Percentiles rank a stretch among this genome's conserved stretches.
Conservation (phyloP, 352 stramenopile species). For the Phytophthora meadii region DNA sequence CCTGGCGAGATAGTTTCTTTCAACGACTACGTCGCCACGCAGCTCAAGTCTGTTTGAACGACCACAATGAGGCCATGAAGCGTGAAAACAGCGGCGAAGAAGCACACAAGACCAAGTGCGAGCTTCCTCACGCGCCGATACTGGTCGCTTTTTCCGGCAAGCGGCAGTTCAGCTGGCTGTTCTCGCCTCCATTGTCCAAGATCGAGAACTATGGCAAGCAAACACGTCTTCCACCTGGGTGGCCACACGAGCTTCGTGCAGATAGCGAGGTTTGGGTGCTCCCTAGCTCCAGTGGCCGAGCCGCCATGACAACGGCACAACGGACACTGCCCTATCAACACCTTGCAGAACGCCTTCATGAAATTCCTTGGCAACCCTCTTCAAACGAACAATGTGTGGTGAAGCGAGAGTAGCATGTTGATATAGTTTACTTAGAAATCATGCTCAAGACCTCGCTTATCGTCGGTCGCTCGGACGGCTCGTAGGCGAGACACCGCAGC, state of each 20-base stretch:
- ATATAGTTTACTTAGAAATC: conserved; percentile 38
- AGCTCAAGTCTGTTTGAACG: conserved; percentile 53
- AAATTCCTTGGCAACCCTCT: conserved; percentile 55
- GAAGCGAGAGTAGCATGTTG: conserved; percentile 25
- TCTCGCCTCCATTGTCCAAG: conserved; percentile 73
- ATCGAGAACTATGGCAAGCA: conserved; percentile 70
- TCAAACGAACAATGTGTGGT: conserved; percentile 41
- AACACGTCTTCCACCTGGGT: conserved; percentile 62
- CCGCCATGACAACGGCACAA: conserved; percentile 81
- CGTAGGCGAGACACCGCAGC: conserved; percentile 53
- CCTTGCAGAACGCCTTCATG: conserved; percentile 64
- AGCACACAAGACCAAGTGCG: conserved; percentile 26
- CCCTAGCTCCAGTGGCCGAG: conserved; percentile 83
- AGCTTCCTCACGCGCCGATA: conserved; percentile 57
- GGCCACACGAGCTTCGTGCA: conserved; percentile 63
- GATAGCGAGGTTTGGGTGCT: conserved; percentile 86
- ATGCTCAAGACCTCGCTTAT: conserved; percentile 49
- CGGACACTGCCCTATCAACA: conserved; percentile 74
- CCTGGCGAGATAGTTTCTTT: conserved; percentile 73
- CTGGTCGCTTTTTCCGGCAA: conserved; percentile 90
- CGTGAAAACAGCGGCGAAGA: conserved; percentile 3
- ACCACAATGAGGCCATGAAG: conserved; percentile 37
- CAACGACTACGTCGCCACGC: conserved; percentile 60
- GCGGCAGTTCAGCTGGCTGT: conserved; percentile 87
- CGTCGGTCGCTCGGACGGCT: conserved; percentile 55